A percentile compares a stretch with the other conserved stretches of the same genome.
Evolutionary conservation across 352 stramenopile genomes (phyloP).

Genomic region (Globisporangium takayamanum): DNA sequence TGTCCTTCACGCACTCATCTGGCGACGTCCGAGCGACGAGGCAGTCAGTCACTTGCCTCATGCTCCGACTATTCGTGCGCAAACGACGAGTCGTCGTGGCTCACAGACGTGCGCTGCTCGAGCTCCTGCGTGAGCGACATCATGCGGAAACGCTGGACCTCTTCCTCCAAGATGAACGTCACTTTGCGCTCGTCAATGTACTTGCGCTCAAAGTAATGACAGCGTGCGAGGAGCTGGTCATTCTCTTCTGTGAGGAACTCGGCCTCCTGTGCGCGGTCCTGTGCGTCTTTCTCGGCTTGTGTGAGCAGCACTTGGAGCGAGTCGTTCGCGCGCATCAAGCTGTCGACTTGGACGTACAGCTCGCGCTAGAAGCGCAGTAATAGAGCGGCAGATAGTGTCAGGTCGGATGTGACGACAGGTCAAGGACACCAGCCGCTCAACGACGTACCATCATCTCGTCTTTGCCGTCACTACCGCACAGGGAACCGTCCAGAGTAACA

Average conservation of each 20-base stretch:
- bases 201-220: conserved; percentile 46
- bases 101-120: conserved; percentile 22
- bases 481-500: conserved; percentile 1
- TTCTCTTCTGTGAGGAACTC: conserved; percentile 77
- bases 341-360: conserved; percentile 51
- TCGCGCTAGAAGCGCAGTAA: conserved; percentile 30
- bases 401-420: no score
- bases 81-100: conserved; percentile 2
- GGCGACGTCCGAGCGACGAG: no score
- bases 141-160: conserved; percentile 52
- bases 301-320: conserved; percentile 56
- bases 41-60: no score
- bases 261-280: conserved; percentile 57
- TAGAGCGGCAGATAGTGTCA: neutral
- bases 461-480: conserved; percentile 24
- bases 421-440: neutral
- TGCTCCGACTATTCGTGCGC: neutral
- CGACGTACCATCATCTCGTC: conserved; percentile 50
- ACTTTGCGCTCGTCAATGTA: conserved; percentile 69
- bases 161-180: conserved; percentile 52
- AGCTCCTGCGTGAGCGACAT: conserved; percentile 37
- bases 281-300: conserved; percentile 51
- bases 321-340: conserved; percentile 51
- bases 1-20: no score
- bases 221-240: conserved; percentile 60